These are phyloP conservation scores for Cicer chorassanicum DNA, from an alignment of 306 rosid species.

Conservation along the genomic window DNA sequence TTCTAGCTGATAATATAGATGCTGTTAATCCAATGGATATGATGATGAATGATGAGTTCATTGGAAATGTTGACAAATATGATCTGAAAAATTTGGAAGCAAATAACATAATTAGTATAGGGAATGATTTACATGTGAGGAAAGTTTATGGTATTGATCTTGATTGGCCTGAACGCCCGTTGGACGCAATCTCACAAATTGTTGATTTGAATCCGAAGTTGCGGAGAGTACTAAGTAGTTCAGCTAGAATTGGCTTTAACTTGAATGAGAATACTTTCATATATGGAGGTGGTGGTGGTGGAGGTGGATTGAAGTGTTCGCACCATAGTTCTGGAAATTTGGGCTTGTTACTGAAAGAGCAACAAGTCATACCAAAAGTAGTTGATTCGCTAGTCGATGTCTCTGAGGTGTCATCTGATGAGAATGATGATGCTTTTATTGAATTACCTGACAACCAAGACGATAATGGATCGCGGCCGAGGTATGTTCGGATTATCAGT, in stretches of 20 bases:
- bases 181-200: constrained; percentile 79
- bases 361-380: constrained; percentile 53
- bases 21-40: constrained; percentile 57
- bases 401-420: constrained; percentile 53
- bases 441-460: constrained; percentile 52
- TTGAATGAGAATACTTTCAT: constrained; percentile 52
- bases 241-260: constrained; percentile 75
- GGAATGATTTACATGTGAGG: constrained; percentile 58
- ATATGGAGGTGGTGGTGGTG: constrained; percentile 44
- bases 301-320: constrained; percentile 58
- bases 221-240: constrained; percentile 79
- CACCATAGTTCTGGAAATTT: constrained; percentile 74
- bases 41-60: constrained; percentile 49
- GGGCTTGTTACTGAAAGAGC: constrained; percentile 54
- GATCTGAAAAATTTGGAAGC: constrained; percentile 52
- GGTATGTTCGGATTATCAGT: constrained; percentile 83
- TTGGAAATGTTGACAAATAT: constrained; percentile 42
- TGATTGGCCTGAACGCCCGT: constrained; percentile 91
- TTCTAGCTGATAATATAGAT: constrained; percentile 63
- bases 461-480: constrained; percentile 48
- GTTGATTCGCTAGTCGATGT: constrained; percentile 62
- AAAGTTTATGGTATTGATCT: constrained; percentile 72
- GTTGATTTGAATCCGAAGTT: constrained; percentile 68
- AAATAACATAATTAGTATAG: constrained; percentile 51
- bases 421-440: constrained; percentile 58